A percentile compares a stretch with the other conserved stretches of the same genome.
Conservation (phyloP, 2,329 filamentous ascomycete species). For the Periconia sp. region DNA sequence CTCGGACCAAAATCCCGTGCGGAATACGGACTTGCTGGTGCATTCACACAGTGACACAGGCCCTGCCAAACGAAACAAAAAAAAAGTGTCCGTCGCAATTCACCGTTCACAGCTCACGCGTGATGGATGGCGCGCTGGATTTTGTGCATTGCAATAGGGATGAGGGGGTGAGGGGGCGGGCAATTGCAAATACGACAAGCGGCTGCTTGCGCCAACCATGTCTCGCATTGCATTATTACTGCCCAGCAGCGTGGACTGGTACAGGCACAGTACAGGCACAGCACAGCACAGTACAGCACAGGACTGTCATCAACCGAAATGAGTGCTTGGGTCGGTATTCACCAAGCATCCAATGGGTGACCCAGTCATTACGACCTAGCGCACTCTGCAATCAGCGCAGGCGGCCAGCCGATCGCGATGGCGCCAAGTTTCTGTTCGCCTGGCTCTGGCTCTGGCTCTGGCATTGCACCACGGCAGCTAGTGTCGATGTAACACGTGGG, state of each 20-base stretch:
- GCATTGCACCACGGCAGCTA: too few relatives aligned
- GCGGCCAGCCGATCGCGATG: conserved; percentile 30
- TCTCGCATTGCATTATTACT: background rate
- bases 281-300: background rate
- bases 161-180: background rate
- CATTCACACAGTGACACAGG: background rate
- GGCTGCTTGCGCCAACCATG: background rate
- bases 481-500: too few relatives aligned
- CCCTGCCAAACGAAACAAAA: background rate
- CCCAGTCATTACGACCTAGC: conserved; percentile 11
- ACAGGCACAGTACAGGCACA: too few relatives aligned
- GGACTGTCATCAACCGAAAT: background rate
- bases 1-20: too few relatives aligned
- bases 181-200: background rate
- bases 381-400: background rate
- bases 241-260: too few relatives aligned
- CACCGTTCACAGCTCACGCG: background rate
- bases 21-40: too few relatives aligned
- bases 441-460: too few relatives aligned
- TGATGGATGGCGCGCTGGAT: background rate
- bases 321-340: background rate
- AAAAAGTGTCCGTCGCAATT: background rate
- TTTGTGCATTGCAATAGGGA: background rate
- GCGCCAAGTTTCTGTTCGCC: conserved; percentile 21
- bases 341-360: background rate